Evolutionary conservation across 2,329 filamentous ascomycete species (phyloP), one percentile per base, ranked within the genome.

Genomic region (Penicillium thymicola): DNA sequence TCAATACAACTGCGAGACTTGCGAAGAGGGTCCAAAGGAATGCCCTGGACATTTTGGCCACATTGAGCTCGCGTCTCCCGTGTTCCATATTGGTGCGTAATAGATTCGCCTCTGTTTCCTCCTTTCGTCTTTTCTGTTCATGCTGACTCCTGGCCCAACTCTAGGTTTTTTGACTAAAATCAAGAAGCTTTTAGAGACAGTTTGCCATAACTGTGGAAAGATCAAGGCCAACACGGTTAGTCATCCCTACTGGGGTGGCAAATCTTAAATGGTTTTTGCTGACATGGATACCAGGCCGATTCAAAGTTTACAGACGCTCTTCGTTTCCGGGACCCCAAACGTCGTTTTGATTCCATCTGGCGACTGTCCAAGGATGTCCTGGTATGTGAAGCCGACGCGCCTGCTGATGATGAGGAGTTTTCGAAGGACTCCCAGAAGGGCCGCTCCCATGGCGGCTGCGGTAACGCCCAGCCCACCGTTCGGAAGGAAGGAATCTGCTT

Each of bases 121-220:
- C 44, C 37, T 52, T 41, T 50, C 16, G 28, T 43, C 42, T 51
- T 13, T 18, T 16, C 34, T 28, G 11, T 8, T 13, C 65, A 25
- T 51, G 51, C 73, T 76, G 61, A 74, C 63, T n/a, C 50, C 43
- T 21, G 18, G 14, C 13, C n/a, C 27, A 6, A 25, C 10, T 54
- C 23, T 82, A 81, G 94, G 94, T 70, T 99, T 97, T 78, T 89
- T 99, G 79, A 95, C 90, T 76, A 97, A 97, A 81, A 92, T 96
- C 78, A 99, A 99, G 83, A 99, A 97, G 82, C 86, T 99, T 69
- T 82, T 99, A 76, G 95, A 99, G 83, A 94, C 92, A 67, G 92
- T 99, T 76, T 99, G 95, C 84, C 92, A 96, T 80, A 97, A 95
- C 77, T 99, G 95, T 83, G 93, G 92, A 79, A 96, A 94, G 82